These are phyloP conservation scores for Aspergillus wentii DNA, from an alignment of 495 filamentous ascomycete genomes.

Conservation along the genomic window DNA sequence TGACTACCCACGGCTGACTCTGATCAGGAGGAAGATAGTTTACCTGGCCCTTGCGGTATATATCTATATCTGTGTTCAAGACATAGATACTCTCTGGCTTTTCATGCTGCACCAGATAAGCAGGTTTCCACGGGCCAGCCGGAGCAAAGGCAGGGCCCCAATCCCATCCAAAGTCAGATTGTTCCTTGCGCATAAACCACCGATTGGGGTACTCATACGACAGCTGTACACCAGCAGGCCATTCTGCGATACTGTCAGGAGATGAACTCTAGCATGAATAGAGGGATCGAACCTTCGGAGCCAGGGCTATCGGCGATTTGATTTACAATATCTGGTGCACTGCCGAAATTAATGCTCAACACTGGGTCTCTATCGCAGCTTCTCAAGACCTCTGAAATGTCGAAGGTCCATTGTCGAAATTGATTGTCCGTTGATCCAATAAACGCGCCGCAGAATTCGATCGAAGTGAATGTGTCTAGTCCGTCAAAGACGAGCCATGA, in stretches of 20 bases:
- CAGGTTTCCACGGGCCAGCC: constrained; percentile 62
- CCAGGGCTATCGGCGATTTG: constrained; percentile 49
- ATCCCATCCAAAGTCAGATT: constrained; percentile 69
- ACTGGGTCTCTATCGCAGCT: constrained; percentile 37
- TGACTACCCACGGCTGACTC: constrained; percentile 59
- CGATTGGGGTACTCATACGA: constrained; percentile 47
- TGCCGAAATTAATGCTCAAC: constrained; percentile 53
- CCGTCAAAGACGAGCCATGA: constrained; percentile 61
- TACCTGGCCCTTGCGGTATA: constrained; percentile 57
- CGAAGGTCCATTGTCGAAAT: constrained; percentile 67
- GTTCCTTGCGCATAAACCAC: constrained; percentile 63
- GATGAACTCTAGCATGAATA: background rate
- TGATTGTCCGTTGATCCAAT: constrained; percentile 67
- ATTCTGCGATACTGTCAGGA: constrained; percentile 21
- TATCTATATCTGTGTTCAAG: constrained; percentile 55
- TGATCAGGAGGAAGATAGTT: constrained; percentile 58
- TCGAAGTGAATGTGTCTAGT: constrained; percentile 60
- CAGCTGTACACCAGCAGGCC: constrained; percentile 42
- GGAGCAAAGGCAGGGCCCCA: constrained; percentile 66
- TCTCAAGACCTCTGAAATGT: constrained; percentile 49
- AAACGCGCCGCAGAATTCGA: constrained; percentile 53
- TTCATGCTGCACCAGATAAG: constrained; percentile 52
- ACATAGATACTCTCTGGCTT: constrained; percentile 40
- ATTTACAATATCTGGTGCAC: constrained; percentile 47
- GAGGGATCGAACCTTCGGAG: constrained; percentile 37